Percentiles rank a stretch among this genome's conserved stretches.
These are phyloP conservation scores for Conringia planisiliqua DNA, from an alignment of 345 rosid species.

Conservation along the genomic window DNA sequence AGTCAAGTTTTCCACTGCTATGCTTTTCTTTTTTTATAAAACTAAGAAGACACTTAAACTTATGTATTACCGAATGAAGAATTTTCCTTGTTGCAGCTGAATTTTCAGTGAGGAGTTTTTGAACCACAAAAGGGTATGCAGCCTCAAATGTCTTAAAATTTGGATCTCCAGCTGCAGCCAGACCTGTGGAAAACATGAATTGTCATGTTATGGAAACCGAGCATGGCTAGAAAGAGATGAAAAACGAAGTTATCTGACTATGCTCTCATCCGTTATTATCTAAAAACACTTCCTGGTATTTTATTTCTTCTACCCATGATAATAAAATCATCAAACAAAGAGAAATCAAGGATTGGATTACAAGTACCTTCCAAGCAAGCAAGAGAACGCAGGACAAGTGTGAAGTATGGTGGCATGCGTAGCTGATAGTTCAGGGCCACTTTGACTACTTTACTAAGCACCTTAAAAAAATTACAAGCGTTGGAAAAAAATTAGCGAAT, in stretches of 20 bases:
- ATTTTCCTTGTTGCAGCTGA: slow-evolving; percentile 65
- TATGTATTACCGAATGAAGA: slow-evolving; percentile 63
- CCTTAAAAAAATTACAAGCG: slow-evolving; percentile 44
- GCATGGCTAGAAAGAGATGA: slow-evolving; percentile 6
- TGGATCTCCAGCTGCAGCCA: slow-evolving; percentile 80
- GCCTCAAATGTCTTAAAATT: slow-evolving; percentile 89
- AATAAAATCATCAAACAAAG: slow-evolving; percentile 1
- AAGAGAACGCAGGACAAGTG: slow-evolving; percentile 90
- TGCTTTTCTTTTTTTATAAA: no score
- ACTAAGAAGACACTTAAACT: not conserved
- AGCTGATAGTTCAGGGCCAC: slow-evolving; percentile 86
- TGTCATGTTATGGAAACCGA: not conserved
- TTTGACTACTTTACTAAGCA: slow-evolving; percentile 78
- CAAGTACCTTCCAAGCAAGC: slow-evolving; percentile 90
- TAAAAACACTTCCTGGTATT: not conserved
- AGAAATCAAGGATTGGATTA: slow-evolving; percentile 13
- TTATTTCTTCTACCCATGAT: not conserved
- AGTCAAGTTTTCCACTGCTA: not conserved
- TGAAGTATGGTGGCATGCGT: slow-evolving; percentile 96
- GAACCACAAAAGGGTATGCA: slow-evolving; percentile 88
- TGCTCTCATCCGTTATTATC: not conserved
- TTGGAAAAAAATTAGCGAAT: not conserved
- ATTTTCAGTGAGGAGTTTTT: slow-evolving; percentile 80
- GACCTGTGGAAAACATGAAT: slow-evolving; percentile 48
- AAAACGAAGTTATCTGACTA: not conserved